phyloP scores from a whole-genome alignment of 768 basidiomycete species.

The Mycena albidolilacea region DNA sequence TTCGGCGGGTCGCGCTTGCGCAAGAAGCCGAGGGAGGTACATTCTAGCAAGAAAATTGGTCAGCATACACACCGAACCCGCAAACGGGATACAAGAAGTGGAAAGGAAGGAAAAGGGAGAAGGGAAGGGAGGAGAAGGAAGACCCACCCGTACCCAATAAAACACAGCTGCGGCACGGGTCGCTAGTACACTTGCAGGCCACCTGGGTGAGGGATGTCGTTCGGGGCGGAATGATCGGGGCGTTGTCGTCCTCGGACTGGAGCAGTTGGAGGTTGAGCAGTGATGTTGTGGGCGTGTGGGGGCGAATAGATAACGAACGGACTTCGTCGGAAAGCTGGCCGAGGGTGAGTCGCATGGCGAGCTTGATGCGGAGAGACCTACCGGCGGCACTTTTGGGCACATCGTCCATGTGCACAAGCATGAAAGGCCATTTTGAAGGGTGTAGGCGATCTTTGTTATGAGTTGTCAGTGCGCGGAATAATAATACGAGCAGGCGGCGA shows the following conservation, averaged over 20 bases:
- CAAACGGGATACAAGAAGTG: too few species aligned
- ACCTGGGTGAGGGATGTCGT: too few species aligned
- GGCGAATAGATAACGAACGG: too few species aligned
- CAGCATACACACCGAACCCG: too few species aligned
- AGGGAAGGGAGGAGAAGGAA: too few species aligned
- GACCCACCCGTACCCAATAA: conserved; percentile 79
- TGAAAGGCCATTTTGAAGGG: conserved; percentile 66
- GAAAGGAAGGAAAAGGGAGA: too few species aligned
- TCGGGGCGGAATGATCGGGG: too few species aligned
- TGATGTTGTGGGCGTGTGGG: too few species aligned
- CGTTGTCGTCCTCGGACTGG: too few species aligned
- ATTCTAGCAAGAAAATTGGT: too few species aligned
- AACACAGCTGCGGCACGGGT: conserved; percentile 84
- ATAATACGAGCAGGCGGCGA: conserved; percentile 15
- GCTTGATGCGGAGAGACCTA: conserved; percentile 62
- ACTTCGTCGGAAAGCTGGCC: conserved; percentile 52
- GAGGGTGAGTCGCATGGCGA: conserved; percentile 58
- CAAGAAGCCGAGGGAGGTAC: conserved; percentile 85
- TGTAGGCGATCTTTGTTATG: conserved; percentile 59
- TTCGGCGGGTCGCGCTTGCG: conserved; percentile 90
- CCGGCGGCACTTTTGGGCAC: conserved; percentile 64
- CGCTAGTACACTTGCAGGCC: too few species aligned
- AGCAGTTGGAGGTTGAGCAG: too few species aligned
- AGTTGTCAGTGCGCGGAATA: background rate
- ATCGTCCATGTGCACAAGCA: conserved; percentile 62